Evolutionary conservation across 1,139 yeast genomes (phyloP).

Genomic region (Debaryomyces sp.): DNA sequence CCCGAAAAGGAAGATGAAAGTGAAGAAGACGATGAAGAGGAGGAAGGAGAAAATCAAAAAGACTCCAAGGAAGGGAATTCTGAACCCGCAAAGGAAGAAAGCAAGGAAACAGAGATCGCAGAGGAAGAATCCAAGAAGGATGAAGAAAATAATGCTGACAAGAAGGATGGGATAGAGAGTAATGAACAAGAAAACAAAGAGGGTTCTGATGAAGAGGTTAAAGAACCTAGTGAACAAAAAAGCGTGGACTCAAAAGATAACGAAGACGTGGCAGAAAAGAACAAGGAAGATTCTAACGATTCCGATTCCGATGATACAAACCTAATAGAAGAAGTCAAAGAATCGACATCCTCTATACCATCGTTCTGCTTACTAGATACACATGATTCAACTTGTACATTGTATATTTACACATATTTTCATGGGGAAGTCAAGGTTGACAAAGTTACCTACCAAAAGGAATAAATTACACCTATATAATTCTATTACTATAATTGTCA

Average conservation of each 20-base stretch:
- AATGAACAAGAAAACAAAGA: constrained; percentile 14
- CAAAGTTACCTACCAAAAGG: constrained; percentile 79
- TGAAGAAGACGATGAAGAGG: constrained; percentile 44
- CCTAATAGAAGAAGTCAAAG: constrained; percentile 18
- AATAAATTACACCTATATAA: constrained; percentile 24
- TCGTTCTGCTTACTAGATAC: constrained; percentile 88
- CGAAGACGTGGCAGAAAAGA: constrained; percentile 14
- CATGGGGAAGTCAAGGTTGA: constrained; percentile 90
- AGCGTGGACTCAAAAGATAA: constrained; percentile 4
- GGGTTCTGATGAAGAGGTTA: constrained; percentile 11
- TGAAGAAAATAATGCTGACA: neutral
- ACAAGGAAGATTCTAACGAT: constrained; percentile 15
- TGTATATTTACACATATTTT: constrained; percentile 81
- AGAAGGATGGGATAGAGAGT: constrained; percentile 12
- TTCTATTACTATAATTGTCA: constrained; percentile 7
- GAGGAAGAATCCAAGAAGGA: constrained; percentile 15
- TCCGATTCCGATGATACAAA: constrained; percentile 15
- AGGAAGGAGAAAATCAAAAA: constrained; percentile 10
- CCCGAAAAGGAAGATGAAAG: constrained; percentile 47
- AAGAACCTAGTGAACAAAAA: constrained; percentile 10
- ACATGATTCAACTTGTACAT: constrained; percentile 73
- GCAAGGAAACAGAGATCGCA: constrained; percentile 20
- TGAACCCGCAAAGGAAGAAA: constrained; percentile 28
- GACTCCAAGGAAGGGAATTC: constrained; percentile 33
- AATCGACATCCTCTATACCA: constrained; percentile 53